Conservation (phyloP, 2,329 filamentous ascomycete species). For the Ilyonectria destructans region DNA sequence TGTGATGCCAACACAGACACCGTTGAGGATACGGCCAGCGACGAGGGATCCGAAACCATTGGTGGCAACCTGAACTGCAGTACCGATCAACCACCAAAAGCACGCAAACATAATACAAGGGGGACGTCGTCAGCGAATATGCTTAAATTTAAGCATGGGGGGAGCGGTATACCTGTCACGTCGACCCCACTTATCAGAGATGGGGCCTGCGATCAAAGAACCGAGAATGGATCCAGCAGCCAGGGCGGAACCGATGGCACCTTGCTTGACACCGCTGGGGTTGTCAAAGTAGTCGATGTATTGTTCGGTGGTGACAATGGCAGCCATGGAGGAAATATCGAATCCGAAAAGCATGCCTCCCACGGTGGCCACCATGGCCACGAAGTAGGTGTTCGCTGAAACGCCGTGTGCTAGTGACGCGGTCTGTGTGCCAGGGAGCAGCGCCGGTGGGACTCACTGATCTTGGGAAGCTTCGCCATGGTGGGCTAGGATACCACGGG, state of each 20-base stretch:
- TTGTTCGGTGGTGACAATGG: constrained; percentile 32
- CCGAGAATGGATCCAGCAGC: constrained; percentile 34
- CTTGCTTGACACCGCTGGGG: constrained; percentile 26
- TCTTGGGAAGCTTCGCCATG: constrained; percentile 27
- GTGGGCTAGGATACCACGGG: background rate
- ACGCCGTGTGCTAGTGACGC: background rate
- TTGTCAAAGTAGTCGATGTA: constrained; percentile 37
- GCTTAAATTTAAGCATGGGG: background rate
- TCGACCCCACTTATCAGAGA: constrained; percentile 32
- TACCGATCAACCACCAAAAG: constrained; percentile 22
- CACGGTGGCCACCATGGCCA: constrained; percentile 28
- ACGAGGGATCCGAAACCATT: constrained; percentile 29
- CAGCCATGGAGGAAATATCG: constrained; percentile 29
- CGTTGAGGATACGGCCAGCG: constrained; percentile 26
- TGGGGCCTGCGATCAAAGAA: constrained; percentile 30
- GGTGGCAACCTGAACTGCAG: constrained; percentile 12
- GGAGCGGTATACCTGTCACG: constrained; percentile 22
- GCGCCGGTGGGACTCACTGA: background rate
- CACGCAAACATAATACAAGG: constrained; percentile 27
- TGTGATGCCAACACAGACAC: constrained; percentile 27
- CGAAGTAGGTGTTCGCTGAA: constrained; percentile 26
- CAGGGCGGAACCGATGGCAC: constrained; percentile 32
- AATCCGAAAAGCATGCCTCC: constrained; percentile 35
- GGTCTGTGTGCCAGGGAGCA: no score
- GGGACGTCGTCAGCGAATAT: background rate